These are phyloP conservation scores for Dendrobium chrysotoxum DNA, from an alignment of 106 monocot genomes.

Conservation along the genomic window DNA sequence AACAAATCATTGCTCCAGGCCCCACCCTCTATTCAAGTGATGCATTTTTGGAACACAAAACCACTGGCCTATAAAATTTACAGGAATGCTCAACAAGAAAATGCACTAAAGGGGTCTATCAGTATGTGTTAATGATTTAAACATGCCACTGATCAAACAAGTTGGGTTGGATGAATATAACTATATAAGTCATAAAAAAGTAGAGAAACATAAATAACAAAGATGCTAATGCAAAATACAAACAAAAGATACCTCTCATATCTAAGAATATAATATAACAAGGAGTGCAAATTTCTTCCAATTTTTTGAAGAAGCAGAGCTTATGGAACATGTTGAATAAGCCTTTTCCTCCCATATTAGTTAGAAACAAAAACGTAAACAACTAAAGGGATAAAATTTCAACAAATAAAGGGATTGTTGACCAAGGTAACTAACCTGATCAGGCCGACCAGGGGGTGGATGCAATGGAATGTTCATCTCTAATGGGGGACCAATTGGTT, in stretches of 20 bases:
- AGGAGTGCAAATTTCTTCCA: neutral
- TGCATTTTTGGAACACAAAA: neutral
- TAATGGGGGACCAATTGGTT: conserved; percentile 86
- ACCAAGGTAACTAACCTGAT: conserved; percentile 37
- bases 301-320: neutral
- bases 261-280: neutral
- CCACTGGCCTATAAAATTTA: neutral
- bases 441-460: conserved; percentile 63
- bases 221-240: neutral
- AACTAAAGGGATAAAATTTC: neutral
- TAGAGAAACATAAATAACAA: neutral
- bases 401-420: neutral
- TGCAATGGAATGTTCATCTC: conserved; percentile 71
- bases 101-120: neutral
- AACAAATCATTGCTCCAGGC: neutral
- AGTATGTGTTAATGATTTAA: neutral
- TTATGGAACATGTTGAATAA: neutral
- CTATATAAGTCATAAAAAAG: neutral
- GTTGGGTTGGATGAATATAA: neutral
- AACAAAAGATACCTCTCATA: neutral
- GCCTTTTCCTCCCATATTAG: neutral
- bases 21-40: neutral
- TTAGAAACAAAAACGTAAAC: neutral
- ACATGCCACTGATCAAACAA: neutral
- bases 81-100: neutral